phyloP scores from a whole-genome alignment of 768 basidiomycete species.

The Leccinum truebloodii region DNA sequence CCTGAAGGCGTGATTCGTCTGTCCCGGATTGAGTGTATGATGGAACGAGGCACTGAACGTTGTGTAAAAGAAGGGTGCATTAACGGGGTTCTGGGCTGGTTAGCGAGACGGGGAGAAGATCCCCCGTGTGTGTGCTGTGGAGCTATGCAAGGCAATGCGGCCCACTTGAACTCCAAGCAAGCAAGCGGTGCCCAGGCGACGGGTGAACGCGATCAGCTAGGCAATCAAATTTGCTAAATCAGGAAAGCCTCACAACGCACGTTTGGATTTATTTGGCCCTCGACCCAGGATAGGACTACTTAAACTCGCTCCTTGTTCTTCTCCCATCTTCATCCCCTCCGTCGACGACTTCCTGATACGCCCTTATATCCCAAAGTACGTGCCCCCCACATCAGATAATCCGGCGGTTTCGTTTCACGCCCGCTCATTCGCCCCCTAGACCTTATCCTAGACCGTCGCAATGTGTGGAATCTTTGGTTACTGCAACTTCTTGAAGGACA shows the following conservation, averaged over 20 bases:
- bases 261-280: constrained; percentile 38
- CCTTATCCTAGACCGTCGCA: constrained; percentile 11
- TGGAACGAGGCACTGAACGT: constrained; percentile 8
- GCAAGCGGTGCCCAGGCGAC: constrained; percentile 22
- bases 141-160: constrained; percentile 14
- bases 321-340: constrained; percentile 26
- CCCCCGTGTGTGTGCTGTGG: not conserved
- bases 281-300: constrained; percentile 32
- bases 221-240: constrained; percentile 9
- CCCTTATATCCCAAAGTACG: constrained; percentile 9
- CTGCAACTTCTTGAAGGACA: constrained; percentile 93
- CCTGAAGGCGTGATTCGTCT: constrained; percentile 1
- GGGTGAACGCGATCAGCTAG: constrained; percentile 9
- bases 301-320: constrained; percentile 25
- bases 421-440: constrained; percentile 11
- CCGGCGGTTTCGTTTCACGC: not conserved
- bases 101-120: not conserved
- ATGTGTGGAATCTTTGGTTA: constrained; percentile 99
- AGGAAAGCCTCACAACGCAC: constrained; percentile 9
- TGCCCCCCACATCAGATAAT: not conserved
- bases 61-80: not conserved
- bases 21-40: not conserved
- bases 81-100: constrained; percentile 10
- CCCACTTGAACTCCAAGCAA: constrained; percentile 11
- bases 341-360: constrained; percentile 9